Conservation (phyloP, 495 filamentous ascomycete genomes). For the Penicillium mononematosum region DNA sequence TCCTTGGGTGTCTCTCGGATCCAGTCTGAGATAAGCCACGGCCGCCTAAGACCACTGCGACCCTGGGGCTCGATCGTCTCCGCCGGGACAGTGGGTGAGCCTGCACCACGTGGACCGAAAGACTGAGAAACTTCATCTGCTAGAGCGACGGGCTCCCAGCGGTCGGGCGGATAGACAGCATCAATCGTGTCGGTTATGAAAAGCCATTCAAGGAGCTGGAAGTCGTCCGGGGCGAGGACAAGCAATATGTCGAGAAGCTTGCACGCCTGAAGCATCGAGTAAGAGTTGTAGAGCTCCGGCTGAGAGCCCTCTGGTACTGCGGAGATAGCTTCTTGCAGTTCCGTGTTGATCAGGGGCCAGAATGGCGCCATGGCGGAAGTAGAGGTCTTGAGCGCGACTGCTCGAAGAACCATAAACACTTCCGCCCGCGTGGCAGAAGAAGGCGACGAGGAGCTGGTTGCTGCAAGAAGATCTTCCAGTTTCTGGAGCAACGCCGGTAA, state of each 20-base stretch:
- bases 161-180: constrained; percentile 81
- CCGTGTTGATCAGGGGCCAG: constrained; percentile 87
- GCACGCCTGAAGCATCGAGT: constrained; percentile 79
- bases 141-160: constrained; percentile 70
- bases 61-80: constrained; percentile 36
- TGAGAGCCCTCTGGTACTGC: constrained; percentile 69
- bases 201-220: constrained; percentile 93
- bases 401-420: constrained; percentile 83
- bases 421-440: constrained; percentile 87
- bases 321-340: constrained; percentile 78
- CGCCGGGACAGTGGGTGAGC: constrained; percentile 32
- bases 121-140: constrained; percentile 84
- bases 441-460: constrained; percentile 87
- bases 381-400: constrained; percentile 72
- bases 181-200: constrained; percentile 97
- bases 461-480: constrained; percentile 77
- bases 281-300: constrained; percentile 73
- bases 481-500: constrained; percentile 74
- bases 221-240: constrained; percentile 87
- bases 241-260: constrained; percentile 87
- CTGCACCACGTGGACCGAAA: constrained; percentile 53
- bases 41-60: constrained; percentile 33
- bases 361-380: constrained; percentile 74
- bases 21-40: constrained; percentile 44
- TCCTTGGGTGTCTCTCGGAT: constrained; percentile 58